Percentiles rank a stretch among this genome's conserved stretches.
These are phyloP conservation scores for Punctularia strigosozonata DNA, from an alignment of 768 basidiomycete genomes.

Conservation along the genomic window DNA sequence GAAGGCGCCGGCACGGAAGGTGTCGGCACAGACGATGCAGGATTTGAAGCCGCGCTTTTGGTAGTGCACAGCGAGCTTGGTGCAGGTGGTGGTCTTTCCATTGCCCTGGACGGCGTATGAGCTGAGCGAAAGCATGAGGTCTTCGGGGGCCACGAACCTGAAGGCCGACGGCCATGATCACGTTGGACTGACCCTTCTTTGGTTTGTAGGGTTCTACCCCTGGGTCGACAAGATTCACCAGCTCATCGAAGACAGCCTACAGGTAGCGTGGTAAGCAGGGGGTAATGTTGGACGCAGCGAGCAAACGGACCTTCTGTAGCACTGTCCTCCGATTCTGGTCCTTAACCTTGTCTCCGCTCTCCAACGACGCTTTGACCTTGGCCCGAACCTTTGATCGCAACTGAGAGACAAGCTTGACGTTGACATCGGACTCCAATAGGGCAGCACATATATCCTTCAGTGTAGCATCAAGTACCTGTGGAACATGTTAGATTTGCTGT, in stretches of 20 bases:
- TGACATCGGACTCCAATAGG: constrained; percentile 92
- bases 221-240: constrained; percentile 90
- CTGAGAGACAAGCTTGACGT: constrained; percentile 88
- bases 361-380: constrained; percentile 76
- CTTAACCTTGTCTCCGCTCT: constrained; percentile 60
- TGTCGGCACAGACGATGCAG: constrained; percentile 96
- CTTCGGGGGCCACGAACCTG: constrained; percentile 73
- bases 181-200: constrained; percentile 85
- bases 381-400: constrained; percentile 83
- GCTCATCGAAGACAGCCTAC: constrained; percentile 93
- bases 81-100: constrained; percentile 98
- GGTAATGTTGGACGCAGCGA: background rate
- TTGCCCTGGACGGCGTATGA: constrained; percentile 62
- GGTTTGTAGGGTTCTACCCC: constrained; percentile 94
- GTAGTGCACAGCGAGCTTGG: constrained; percentile 96
- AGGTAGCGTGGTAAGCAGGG: constrained; percentile 2
- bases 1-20: constrained; percentile 98
- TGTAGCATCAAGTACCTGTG: constrained; percentile 82
- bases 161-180: constrained; percentile 96
- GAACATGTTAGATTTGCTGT: background rate
- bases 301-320: constrained; percentile 75
- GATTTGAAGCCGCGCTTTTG: constrained; percentile 95
- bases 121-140: constrained; percentile 1
- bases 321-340: constrained; percentile 77
- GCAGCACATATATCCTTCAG: constrained; percentile 94